Conservation (phyloP, 257 asterid genomes). For the Prunella vulgaris region DNA sequence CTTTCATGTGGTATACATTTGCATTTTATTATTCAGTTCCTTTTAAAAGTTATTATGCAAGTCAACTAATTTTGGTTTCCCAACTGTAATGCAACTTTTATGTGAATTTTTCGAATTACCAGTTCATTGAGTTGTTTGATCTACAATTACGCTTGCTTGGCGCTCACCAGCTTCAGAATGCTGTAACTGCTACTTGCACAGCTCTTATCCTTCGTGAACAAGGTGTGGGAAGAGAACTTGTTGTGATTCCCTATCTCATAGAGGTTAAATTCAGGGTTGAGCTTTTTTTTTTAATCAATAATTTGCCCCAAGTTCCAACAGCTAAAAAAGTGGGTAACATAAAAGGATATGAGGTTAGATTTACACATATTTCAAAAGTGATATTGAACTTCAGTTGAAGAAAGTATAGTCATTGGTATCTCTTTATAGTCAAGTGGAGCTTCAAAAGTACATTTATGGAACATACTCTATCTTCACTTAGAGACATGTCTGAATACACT, state of each 20-base stretch:
- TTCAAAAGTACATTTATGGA: not conserved
- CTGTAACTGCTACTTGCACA: constrained; percentile 80
- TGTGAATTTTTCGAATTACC: constrained; percentile 6
- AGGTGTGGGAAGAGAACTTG: constrained; percentile 42
- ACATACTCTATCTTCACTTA: not conserved
- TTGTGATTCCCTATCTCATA: constrained; percentile 1
- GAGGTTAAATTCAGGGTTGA: not conserved
- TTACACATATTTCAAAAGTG: not conserved
- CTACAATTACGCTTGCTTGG: constrained; percentile 75
- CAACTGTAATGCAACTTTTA: constrained; percentile 4
- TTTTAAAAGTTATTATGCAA: not conserved
- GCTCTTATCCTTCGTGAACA: constrained; percentile 83
- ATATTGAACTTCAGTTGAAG: not conserved
- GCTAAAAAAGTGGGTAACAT: not conserved
- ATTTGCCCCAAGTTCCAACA: not conserved
- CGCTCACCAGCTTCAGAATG: constrained; percentile 86
- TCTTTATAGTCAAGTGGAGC: not conserved
- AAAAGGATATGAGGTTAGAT: not conserved
- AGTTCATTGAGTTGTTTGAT: constrained; percentile 64
- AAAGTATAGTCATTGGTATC: not conserved
- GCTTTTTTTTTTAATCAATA: not conserved
- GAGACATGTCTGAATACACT: not conserved
- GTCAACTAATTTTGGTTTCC: not conserved
- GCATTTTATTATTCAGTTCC: not conserved
- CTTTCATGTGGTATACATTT: constrained; percentile 47